Percentiles rank a stretch among this genome's conserved stretches.
Conservation (phyloP, 345 rosid species). For the Syzygium aqueum region DNA sequence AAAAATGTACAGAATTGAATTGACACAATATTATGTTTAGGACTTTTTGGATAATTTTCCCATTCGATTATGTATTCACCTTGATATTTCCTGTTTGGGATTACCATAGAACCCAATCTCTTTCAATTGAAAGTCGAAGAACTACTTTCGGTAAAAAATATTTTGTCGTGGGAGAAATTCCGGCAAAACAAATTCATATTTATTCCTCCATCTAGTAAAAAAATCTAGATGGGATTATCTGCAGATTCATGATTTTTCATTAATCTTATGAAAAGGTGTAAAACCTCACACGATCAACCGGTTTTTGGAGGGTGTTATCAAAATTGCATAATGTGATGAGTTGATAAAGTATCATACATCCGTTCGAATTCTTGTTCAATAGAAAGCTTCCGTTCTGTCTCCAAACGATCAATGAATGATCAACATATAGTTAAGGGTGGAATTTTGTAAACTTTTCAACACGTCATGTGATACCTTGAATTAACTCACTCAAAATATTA, state of each 20-base stretch:
- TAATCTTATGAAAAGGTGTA: neutral
- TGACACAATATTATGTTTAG: too few species aligned
- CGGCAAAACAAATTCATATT: neutral
- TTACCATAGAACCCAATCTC: too few species aligned
- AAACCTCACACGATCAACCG: neutral
- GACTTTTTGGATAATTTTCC: too few species aligned
- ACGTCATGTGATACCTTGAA: neutral
- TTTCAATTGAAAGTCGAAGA: too few species aligned
- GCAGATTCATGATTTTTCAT: neutral
- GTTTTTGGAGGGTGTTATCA: neutral
- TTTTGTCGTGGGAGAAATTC: too few species aligned
- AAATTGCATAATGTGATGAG: neutral
- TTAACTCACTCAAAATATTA: neutral
- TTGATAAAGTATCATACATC: neutral
- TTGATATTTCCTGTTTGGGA: too few species aligned
- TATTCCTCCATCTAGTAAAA: neutral
- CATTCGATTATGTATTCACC: too few species aligned
- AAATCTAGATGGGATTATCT: neutral
- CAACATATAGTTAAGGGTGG: neutral
- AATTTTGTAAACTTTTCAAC: neutral
- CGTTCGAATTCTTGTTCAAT: neutral
- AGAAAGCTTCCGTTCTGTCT: neutral
- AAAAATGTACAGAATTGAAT: too few species aligned
- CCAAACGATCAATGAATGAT: neutral
- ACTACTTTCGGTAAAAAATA: too few species aligned